These are phyloP conservation scores for Phytophthora sojae DNA, from an alignment of 352 stramenopile species.

Conservation along the genomic window DNA sequence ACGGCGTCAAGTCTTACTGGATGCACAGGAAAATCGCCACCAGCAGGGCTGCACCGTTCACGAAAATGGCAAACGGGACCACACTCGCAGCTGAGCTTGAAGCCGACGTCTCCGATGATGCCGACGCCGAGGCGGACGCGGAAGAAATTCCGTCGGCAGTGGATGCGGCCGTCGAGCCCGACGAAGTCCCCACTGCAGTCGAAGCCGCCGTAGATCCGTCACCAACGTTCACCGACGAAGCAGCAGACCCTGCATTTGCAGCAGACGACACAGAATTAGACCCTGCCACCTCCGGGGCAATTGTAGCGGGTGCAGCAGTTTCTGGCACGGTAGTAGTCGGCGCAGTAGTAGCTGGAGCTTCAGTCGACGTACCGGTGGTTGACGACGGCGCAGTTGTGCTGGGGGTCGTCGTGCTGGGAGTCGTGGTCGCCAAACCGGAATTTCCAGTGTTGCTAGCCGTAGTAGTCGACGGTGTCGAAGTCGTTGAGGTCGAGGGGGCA, in stretches of 20 bases:
- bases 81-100: slow-evolving; percentile 30
- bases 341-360: slow-evolving; percentile 3
- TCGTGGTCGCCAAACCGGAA: slow-evolving; percentile 1
- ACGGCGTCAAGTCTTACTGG: slow-evolving; percentile 30
- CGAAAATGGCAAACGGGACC: slow-evolving; percentile 22
- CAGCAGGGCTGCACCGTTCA: slow-evolving; percentile 32
- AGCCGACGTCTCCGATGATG: slow-evolving; percentile 25
- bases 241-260: slow-evolving; percentile 41
- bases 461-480: slow-evolving; percentile 5
- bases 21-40: slow-evolving; percentile 38
- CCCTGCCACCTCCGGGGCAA: slow-evolving; percentile 5
- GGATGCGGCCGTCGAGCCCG: slow-evolving; percentile 12
- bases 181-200: slow-evolving; percentile 9
- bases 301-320: slow-evolving; percentile 11
- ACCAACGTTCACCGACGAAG: slow-evolving; percentile 28
- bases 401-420: slow-evolving; percentile 11
- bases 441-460: slow-evolving; percentile 1
- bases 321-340: slow-evolving; percentile 6
- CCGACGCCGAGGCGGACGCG: slow-evolving; percentile 2
- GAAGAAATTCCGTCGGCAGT: slow-evolving; percentile 19
- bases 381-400: slow-evolving; percentile 10
- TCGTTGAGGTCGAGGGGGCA: slow-evolving; percentile 27
- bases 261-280: slow-evolving; percentile 40
- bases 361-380: slow-evolving; percentile 13
- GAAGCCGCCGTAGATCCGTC: slow-evolving; percentile 25